Evolutionary conservation across 2,329 filamentous ascomycete genomes (phyloP).

Genomic region (Paracamarosporium sp.): DNA sequence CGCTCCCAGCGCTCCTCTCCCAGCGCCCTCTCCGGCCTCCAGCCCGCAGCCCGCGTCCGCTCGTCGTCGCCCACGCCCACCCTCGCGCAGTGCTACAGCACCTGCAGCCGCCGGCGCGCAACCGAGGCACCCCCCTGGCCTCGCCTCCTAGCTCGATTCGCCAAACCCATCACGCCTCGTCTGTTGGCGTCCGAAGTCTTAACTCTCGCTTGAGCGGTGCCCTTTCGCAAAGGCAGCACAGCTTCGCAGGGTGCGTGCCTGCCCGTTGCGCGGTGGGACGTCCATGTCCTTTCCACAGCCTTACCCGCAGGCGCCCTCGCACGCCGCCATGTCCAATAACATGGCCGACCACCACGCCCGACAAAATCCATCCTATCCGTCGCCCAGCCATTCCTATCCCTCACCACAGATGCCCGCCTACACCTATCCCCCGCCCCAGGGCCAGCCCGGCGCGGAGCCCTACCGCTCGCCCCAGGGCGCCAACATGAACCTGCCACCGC

Average conservation of each 20-base stretch:
- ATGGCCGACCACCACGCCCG: conserved; percentile 45
- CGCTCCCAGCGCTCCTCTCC: neutral
- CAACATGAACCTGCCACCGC: conserved; percentile 52
- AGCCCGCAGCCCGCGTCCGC: neutral
- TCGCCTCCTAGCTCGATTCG: conserved; percentile 11
- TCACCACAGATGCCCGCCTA: conserved; percentile 60
- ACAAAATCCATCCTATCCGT: conserved; percentile 48
- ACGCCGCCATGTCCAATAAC: conserved; percentile 34
- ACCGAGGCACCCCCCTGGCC: conserved; percentile 9
- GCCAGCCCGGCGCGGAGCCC: conserved; percentile 46
- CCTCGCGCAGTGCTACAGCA: conserved; percentile 4
- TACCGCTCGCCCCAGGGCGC: conserved; percentile 56
- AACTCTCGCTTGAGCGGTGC: conserved; percentile 11
- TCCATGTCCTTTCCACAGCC: conserved; percentile 34
- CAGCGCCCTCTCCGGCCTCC: neutral
- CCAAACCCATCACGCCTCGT: conserved; percentile 9
- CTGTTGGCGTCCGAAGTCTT: conserved; percentile 15
- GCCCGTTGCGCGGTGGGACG: conserved; percentile 30
- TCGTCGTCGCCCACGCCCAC: neutral
- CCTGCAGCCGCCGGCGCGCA: conserved; percentile 4
- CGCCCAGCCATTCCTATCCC: conserved; percentile 56
- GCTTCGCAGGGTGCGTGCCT: conserved; percentile 23
- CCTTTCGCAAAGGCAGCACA: conserved; percentile 16
- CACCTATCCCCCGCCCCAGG: conserved; percentile 54
- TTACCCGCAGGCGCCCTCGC: conserved; percentile 41